Evolutionary conservation across 768 basidiomycete genomes (phyloP), one percentile per base, ranked within the genome.

Genomic region (Amanita jacksonii): DNA sequence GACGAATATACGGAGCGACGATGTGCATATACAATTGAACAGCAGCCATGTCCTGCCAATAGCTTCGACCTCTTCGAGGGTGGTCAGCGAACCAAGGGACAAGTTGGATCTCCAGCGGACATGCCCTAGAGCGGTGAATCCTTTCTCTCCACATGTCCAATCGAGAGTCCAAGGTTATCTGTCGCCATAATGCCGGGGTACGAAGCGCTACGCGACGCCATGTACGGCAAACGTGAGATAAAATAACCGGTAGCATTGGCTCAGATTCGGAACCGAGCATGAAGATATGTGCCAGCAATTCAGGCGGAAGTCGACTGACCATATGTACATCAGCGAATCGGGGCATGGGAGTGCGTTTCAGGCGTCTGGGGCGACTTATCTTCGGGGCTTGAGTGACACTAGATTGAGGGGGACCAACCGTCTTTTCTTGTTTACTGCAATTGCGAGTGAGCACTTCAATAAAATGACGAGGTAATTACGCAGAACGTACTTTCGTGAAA

Each of bases 181-280:
- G 68, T 46, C 79, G 66, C 85, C 85, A 87, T 43, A 87, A 63
- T 1, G 68, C 52, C 13, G 76, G 80, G 4, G 79, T 77, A 37
- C 68, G 72, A 22, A 82, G 63, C 12, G 78, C 72, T 22, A 83
- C 64, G 27, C 70, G 61, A 33, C 83, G 68, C 81, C 84, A 87
- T 25, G 62, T 55, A 35, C 70, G 65, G 57, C 81, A 86, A 44
- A 84, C 79, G 50, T 84, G 83, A 6, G 84, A 85, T 38, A 83
- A 67, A 34, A 63, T 60, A 48, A 85, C 51, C 16, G 82, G 77
- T 27, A 84, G 68, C 63, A 72, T 70, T 39, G 60, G 54, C 56
- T 78, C 73, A 38, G 73, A 70, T 46, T 76, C 61, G 9, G 78
- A 67, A 12, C 76, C 83, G 10, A 79, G 60, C 18, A 74, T 55